Evolutionary conservation across 179 eudicot species (phyloP).

Genomic region (Silene coronaria): DNA sequence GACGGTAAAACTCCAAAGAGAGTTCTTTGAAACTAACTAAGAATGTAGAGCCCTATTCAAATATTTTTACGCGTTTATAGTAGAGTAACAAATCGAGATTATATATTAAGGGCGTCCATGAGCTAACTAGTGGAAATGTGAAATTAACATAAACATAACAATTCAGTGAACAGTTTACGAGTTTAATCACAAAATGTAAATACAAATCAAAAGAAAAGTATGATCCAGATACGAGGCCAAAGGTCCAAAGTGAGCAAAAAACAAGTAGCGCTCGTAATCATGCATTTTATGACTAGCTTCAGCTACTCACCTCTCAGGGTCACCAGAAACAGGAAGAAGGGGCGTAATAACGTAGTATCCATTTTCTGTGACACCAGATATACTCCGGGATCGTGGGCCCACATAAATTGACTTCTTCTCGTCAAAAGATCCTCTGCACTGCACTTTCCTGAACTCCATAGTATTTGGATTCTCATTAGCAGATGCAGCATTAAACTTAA

Average conservation of each 20-base stretch:
- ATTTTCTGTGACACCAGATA: slow-evolving; percentile 94
- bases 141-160: too few species aligned
- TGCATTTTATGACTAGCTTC: not conserved
- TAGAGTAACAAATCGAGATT: not conserved
- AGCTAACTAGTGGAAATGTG: too few species aligned
- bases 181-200: not conserved
- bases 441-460: slow-evolving; percentile 72
- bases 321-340: slow-evolving; percentile 54
- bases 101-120: not conserved
- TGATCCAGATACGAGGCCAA: not conserved
- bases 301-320: slow-evolving; percentile 55
- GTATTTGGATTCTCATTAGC: slow-evolving; percentile 36
- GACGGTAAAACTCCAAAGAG: not conserved
- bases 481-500: slow-evolving; percentile 42
- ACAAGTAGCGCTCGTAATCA: not conserved
- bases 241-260: not conserved
- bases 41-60: not conserved
- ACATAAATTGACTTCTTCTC: slow-evolving; percentile 71
- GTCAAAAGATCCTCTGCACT: slow-evolving; percentile 61
- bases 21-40: not conserved
- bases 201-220: not conserved
- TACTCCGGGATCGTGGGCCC: slow-evolving; percentile 96
- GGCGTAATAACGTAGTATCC: slow-evolving; percentile 87
- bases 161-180: not conserved
- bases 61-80: not conserved